Evolutionary conservation across 2,329 filamentous ascomycete genomes (phyloP).

Genomic region (Penicillium hordei): DNA sequence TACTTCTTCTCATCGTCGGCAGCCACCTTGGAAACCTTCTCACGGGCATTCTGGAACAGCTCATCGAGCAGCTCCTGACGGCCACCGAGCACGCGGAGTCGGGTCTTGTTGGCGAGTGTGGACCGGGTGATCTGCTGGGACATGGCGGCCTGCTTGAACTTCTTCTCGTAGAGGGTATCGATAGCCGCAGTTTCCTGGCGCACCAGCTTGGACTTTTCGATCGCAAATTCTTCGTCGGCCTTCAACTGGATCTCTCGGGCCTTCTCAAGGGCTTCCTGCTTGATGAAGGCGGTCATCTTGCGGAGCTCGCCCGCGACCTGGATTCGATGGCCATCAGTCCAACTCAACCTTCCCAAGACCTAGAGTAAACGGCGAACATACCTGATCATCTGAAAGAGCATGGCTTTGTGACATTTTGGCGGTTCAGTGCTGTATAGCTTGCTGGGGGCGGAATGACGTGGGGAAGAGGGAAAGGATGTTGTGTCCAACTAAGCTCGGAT

Average conservation of each 20-base stretch:
- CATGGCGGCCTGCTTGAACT: constrained; percentile 98
- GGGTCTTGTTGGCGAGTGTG: constrained; percentile 92
- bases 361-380: constrained; percentile 44
- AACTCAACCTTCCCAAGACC: neutral
- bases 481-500: constrained; percentile 27
- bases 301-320: constrained; percentile 96
- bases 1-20: constrained; percentile 63
- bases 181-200: constrained; percentile 92
- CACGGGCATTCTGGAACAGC: constrained; percentile 78
- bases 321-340: constrained; percentile 17
- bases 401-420: constrained; percentile 84
- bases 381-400: constrained; percentile 97
- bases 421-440: constrained; percentile 25
- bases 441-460: constrained; percentile 22
- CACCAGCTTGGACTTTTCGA: constrained; percentile 98
- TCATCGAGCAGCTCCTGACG: constrained; percentile 88
- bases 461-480: constrained; percentile 20
- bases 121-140: constrained; percentile 98
- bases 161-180: constrained; percentile 93
- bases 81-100: constrained; percentile 81
- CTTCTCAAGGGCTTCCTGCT: constrained; percentile 96
- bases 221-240: constrained; percentile 97
- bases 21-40: constrained; percentile 65
- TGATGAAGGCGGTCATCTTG: constrained; percentile 99
- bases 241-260: constrained; percentile 96